phyloP scores from a whole-genome alignment of 169 alveolate species.

The Eimeria necatrix region DNA sequence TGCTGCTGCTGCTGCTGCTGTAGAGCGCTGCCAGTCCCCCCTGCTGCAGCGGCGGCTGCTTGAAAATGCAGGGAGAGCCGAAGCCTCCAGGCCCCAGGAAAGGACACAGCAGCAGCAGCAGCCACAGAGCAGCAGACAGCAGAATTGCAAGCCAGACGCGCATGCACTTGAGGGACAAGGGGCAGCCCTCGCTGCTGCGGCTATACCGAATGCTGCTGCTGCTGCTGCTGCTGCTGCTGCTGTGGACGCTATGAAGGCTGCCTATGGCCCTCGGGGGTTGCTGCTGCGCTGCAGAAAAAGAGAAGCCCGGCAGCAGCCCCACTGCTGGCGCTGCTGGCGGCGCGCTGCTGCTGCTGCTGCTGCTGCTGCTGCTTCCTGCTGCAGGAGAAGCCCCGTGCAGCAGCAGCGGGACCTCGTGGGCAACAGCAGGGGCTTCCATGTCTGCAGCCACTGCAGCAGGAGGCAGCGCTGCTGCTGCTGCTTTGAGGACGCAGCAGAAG shows the following conservation, averaged over 20 bases:
- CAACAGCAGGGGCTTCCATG: background rate
- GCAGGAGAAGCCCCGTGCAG: background rate
- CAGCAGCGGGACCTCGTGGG: slow-evolving; percentile 47
- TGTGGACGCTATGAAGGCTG: background rate
- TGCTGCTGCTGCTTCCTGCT: slow-evolving; percentile 13
- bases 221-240: slow-evolving; percentile 54
- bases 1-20: slow-evolving; percentile 34
- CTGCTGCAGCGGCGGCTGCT: background rate
- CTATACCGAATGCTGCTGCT: background rate
- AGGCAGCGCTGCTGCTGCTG: background rate
- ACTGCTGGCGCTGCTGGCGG: slow-evolving; percentile 6
- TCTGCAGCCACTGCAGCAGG: background rate
- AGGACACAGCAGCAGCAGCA: background rate
- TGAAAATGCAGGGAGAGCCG: background rate
- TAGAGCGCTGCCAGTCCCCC: background rate
- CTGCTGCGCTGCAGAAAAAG: background rate
- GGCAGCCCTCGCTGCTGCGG: background rate
- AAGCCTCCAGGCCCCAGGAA: background rate
- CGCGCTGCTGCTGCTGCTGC: slow-evolving; percentile 38
- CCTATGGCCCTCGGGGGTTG: background rate
- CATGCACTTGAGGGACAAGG: background rate
- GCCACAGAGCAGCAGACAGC: background rate
- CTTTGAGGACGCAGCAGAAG: background rate
- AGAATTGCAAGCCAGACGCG: background rate
- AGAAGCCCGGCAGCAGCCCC: background rate